These are phyloP conservation scores for Psidium friedrichsthalianum DNA, from an alignment of 345 rosid genomes.

Conservation along the genomic window DNA sequence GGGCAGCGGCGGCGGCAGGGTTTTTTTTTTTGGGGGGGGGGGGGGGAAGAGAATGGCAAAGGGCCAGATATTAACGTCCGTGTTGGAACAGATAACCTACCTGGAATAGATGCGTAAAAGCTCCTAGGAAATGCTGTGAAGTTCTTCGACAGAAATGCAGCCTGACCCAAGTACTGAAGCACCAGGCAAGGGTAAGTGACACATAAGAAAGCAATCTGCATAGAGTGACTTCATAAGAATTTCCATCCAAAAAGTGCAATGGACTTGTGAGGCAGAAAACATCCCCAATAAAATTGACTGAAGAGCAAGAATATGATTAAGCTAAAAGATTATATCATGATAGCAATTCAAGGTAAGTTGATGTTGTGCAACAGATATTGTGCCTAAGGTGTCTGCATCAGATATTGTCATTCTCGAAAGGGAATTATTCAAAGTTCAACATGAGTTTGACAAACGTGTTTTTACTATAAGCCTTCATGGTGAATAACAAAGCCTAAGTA, in stretches of 20 bases:
- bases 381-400: background rate
- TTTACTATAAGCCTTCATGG: background rate
- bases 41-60: too few relatives aligned
- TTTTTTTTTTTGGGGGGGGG: background rate
- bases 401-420: background rate
- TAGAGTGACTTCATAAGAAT: background rate
- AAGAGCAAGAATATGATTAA: background rate
- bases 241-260: background rate
- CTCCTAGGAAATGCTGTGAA: constrained; percentile 41
- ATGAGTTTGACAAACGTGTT: background rate
- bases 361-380: background rate
- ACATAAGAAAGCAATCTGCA: constrained; percentile 73
- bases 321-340: background rate
- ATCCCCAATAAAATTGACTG: background rate
- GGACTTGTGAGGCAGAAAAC: background rate
- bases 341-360: background rate
- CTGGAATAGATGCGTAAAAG: constrained; percentile 87
- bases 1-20: too few relatives aligned
- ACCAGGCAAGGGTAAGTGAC: constrained; percentile 85
- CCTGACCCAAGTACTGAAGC: constrained; percentile 98
- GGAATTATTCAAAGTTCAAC: too few relatives aligned
- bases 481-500: background rate
- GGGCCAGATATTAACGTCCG: background rate
- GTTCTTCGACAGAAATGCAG: constrained; percentile 87
- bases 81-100: constrained; percentile 14